A percentile compares a stretch with the other conserved stretches of the same genome.
Evolutionary conservation across 2,329 filamentous ascomycete genomes (phyloP).

Genomic region (Colletotrichum gloeosporioides): DNA sequence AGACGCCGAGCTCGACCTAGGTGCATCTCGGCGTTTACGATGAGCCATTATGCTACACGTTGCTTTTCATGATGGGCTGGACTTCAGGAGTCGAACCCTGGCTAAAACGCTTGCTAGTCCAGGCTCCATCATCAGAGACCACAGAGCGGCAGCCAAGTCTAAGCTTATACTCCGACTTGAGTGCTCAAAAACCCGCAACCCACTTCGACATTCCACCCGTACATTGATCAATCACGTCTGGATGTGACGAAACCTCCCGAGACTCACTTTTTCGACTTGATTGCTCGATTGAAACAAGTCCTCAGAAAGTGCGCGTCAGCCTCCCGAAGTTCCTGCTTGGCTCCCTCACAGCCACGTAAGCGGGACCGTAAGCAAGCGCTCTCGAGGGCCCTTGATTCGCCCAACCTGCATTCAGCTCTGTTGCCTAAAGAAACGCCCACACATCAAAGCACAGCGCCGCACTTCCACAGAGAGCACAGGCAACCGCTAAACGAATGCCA

Average conservation of each 20-base stretch:
- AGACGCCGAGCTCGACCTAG: not conserved
- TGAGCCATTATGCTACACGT: not conserved
- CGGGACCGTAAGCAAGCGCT: slow-evolving; percentile 9
- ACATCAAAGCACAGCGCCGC: not conserved
- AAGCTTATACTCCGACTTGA: not conserved
- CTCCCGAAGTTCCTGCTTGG: not conserved
- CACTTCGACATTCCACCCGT: not conserved
- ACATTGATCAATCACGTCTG: not conserved
- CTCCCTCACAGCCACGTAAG: slow-evolving; percentile 16
- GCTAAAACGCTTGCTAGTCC: not conserved
- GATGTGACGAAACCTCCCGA: not conserved
- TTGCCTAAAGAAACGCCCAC: not conserved
- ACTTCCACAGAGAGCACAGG: not conserved
- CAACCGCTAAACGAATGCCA: not conserved
- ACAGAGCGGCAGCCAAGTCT: not conserved
- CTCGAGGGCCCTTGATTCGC: not conserved
- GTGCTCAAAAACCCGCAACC: not conserved
- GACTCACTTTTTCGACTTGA: not conserved
- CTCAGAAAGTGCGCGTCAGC: not conserved
- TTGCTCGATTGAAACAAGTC: not conserved
- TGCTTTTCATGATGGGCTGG: not conserved
- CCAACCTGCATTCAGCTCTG: not conserved
- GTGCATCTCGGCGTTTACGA: not conserved
- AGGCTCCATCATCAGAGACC: not conserved
- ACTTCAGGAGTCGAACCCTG: not conserved